phyloP scores from a whole-genome alignment of 2,329 filamentous ascomycete genomes.

The Aspergillaceae sp. region DNA sequence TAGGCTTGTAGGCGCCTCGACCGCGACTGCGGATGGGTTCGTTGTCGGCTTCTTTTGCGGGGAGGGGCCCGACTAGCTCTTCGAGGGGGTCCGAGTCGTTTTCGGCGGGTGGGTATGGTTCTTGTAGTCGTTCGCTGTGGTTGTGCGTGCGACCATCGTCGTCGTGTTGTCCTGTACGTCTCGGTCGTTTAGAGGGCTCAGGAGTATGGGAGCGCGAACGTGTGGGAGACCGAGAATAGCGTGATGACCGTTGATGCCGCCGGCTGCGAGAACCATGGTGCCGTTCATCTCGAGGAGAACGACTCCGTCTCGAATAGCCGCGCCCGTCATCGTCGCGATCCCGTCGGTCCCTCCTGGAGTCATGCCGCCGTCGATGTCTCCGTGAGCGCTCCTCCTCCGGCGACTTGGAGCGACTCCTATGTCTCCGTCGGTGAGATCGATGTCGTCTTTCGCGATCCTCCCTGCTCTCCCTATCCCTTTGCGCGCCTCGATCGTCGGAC shows the following conservation, averaged over 20 bases:
- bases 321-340: conserved; percentile 8
- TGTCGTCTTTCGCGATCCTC: conserved; percentile 15
- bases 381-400: conserved; percentile 16
- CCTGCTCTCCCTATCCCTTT: conserved; percentile 13
- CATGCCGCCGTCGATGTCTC: conserved; percentile 16
- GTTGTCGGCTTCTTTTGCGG: conserved; percentile 40
- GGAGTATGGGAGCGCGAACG: conserved; percentile 14
- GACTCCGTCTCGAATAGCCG: conserved; percentile 8
- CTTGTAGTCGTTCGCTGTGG: not conserved
- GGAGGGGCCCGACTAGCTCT: conserved; percentile 64
- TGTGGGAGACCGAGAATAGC: conserved; percentile 12
- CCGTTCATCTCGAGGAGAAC: conserved; percentile 10
- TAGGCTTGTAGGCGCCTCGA: conserved; percentile 54
- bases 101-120: conserved; percentile 5
- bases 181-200: conserved; percentile 9
- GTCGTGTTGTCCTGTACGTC: conserved; percentile 5
- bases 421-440: conserved; percentile 20
- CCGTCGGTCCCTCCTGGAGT: conserved; percentile 9
- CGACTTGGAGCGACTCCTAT: conserved; percentile 20
- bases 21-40: conserved; percentile 52
- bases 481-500: conserved; percentile 9
- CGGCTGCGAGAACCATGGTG: conserved; percentile 6
- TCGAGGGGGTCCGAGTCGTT: conserved; percentile 62
- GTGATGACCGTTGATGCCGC: conserved; percentile 6
- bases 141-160: conserved; percentile 1